A percentile compares a stretch with the other conserved stretches of the same genome.
Conservation (phyloP, 306 rosid species). For the Lupinus albus region DNA sequence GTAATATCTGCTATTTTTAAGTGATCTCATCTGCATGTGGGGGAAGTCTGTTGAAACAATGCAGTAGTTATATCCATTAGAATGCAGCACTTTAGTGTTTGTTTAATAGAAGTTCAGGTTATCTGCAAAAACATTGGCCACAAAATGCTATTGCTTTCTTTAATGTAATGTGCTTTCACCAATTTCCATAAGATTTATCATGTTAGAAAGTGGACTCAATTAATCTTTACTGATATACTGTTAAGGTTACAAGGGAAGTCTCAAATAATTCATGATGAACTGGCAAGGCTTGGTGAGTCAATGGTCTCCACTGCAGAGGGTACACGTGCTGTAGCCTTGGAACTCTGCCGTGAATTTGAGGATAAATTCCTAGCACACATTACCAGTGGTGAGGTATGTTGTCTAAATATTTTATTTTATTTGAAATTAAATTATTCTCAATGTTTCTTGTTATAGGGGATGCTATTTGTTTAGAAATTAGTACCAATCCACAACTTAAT, state of each 20-base stretch:
- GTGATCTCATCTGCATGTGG: not conserved
- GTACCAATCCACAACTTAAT: not conserved
- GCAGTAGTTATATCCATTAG: constrained; percentile 4
- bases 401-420: constrained; percentile 25
- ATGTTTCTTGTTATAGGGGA: constrained; percentile 17
- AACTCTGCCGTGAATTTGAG: constrained; percentile 99
- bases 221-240: constrained; percentile 30
- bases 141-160: not conserved
- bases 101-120: constrained; percentile 8
- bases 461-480: not conserved
- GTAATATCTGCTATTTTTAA: not conserved
- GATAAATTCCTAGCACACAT: constrained; percentile 93
- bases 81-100: not conserved
- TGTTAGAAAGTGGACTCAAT: not conserved
- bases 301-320: constrained; percentile 93
- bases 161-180: not conserved
- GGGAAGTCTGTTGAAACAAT: constrained; percentile 1
- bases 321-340: constrained; percentile 93
- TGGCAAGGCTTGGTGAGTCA: constrained; percentile 92
- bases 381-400: constrained; percentile 86
- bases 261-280: constrained; percentile 88
- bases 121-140: not conserved
- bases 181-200: not conserved
- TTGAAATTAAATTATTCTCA: constrained; percentile 17
- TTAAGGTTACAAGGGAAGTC: constrained; percentile 96